Evolutionary conservation across 148 eudicot species (phyloP).

Genomic region (Diospyros kaki): DNA sequence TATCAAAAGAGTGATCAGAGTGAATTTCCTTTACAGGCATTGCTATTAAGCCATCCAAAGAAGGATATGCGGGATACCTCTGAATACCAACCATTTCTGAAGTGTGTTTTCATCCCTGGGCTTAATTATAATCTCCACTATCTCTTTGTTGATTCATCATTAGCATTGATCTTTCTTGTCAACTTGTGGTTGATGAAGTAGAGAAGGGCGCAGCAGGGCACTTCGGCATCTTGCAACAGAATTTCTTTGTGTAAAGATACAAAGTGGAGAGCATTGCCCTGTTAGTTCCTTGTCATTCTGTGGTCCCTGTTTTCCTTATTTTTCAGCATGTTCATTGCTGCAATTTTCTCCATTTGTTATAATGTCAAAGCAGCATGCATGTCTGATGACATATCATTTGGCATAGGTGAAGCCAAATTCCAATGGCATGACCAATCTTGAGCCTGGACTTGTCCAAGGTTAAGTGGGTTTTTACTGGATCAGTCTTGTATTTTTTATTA

Average conservation of each 20-base stretch:
- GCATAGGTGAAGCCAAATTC: background rate
- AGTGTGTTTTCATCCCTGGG: conserved; percentile 32
- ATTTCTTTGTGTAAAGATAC: conserved; percentile 75
- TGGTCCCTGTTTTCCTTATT: background rate
- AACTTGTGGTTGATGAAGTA: conserved; percentile 21
- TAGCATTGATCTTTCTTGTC: background rate
- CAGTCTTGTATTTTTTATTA: background rate
- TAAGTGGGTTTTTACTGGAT: background rate
- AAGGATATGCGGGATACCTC: conserved; percentile 84
- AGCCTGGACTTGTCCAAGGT: background rate
- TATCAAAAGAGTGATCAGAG: conserved; percentile 3
- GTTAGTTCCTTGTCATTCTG: conserved; percentile 40
- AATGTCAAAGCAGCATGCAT: background rate
- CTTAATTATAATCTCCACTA: background rate
- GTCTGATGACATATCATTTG: background rate
- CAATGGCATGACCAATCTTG: background rate
- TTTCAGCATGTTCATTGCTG: background rate
- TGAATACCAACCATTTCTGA: conserved; percentile 79
- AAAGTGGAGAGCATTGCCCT: conserved; percentile 97
- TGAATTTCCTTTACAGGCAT: conserved; percentile 45
- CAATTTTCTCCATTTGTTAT: background rate
- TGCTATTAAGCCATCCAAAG: conserved; percentile 81
- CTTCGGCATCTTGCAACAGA: conserved; percentile 82
- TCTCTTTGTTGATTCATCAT: background rate
- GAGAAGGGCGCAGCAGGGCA: conserved; percentile 72